Evolutionary conservation across 2,329 filamentous ascomycete genomes (phyloP).

Genomic region (Fusarium tanahbumbuense): DNA sequence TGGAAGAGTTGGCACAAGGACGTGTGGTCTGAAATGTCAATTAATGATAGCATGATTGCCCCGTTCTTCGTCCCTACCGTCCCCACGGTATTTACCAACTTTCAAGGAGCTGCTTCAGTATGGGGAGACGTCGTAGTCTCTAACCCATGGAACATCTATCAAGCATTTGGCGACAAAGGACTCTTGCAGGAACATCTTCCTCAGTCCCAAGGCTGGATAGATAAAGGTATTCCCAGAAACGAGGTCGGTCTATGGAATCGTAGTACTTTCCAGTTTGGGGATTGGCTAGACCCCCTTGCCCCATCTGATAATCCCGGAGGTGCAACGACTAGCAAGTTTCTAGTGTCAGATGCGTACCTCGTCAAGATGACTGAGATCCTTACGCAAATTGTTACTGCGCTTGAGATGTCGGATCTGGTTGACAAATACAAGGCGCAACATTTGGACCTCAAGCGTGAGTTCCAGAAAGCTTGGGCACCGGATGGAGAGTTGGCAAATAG

Average conservation of each 20-base stretch:
- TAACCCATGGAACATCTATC: neutral
- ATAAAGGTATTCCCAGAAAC: neutral
- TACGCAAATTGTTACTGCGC: constrained; percentile 47
- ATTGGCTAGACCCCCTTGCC: constrained; percentile 61
- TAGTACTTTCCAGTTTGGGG: constrained; percentile 52
- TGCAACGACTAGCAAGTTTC: constrained; percentile 53
- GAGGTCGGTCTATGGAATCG: constrained; percentile 47
- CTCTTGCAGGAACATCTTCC: constrained; percentile 9
- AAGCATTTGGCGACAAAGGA: neutral
- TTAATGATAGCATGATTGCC: neutral
- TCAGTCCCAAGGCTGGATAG: constrained; percentile 14
- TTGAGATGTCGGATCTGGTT: constrained; percentile 43
- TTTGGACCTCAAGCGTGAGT: constrained; percentile 37
- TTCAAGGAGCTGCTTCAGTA: neutral
- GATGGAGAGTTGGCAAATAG: constrained; percentile 49
- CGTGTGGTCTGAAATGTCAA: neutral
- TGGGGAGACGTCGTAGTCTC: neutral
- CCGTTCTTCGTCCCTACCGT: neutral
- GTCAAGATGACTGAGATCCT: constrained; percentile 55
- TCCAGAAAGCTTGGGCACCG: constrained; percentile 44
- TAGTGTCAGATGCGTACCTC: constrained; percentile 61
- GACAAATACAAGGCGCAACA: constrained; percentile 36
- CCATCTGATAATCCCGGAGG: constrained; percentile 52
- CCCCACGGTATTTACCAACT: neutral
- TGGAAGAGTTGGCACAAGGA: constrained; percentile 41